phyloP scores from a whole-genome alignment of 129 eudicot species.

The Lonicera japonica region DNA sequence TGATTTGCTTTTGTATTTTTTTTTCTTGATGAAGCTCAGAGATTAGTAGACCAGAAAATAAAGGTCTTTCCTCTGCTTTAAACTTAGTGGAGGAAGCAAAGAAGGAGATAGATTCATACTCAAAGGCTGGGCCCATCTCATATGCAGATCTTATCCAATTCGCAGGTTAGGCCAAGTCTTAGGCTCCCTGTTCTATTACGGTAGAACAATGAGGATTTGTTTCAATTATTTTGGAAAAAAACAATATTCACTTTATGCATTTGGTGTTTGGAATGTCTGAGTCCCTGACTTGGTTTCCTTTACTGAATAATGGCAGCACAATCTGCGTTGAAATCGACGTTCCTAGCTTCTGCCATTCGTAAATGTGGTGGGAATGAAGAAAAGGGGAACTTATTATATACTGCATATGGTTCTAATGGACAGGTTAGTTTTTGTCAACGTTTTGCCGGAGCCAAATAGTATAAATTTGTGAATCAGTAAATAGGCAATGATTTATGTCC shows the following conservation, averaged over 20 bases:
- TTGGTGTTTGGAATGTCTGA: neutral
- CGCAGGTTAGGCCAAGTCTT: conserved; percentile 48
- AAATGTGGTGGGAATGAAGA: conserved; percentile 99
- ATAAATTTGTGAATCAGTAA: neutral
- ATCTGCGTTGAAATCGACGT: conserved; percentile 70
- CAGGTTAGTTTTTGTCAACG: conserved; percentile 47
- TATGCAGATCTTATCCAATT: conserved; percentile 88
- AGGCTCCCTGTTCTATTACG: neutral
- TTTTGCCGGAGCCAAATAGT: neutral
- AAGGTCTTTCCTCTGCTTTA: conserved; percentile 78
- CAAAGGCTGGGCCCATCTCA: conserved; percentile 95
- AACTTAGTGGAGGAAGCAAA: conserved; percentile 66
- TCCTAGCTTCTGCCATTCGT: conserved; percentile 84
- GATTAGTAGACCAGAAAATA: conserved; percentile 84
- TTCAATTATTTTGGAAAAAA: neutral
- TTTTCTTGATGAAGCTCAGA: conserved; percentile 77
- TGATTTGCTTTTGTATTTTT: conserved; percentile 13
- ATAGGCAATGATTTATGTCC: too few relatives aligned
- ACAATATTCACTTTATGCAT: neutral
- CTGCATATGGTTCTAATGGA: conserved; percentile 79
- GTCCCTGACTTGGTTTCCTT: conserved; percentile 2
- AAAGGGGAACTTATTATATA: conserved; percentile 67
- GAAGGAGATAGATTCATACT: conserved; percentile 89
- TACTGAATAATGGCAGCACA: conserved; percentile 65
- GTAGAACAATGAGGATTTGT: neutral